Conservation (phyloP, 768 basidiomycete species). For the Lactarius tabidus region DNA sequence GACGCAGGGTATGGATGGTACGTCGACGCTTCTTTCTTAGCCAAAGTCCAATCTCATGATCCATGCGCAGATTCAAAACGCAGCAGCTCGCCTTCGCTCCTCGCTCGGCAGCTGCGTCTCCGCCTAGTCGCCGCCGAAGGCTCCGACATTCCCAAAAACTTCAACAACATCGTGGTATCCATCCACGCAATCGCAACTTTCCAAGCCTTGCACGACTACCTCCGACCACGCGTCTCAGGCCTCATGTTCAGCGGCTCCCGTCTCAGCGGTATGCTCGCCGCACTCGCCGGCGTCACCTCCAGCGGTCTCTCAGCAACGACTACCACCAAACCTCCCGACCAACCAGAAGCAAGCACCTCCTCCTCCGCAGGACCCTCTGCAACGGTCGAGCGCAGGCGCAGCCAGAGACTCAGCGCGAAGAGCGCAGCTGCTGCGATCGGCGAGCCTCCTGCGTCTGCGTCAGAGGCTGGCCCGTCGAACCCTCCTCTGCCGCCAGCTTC, state of each 20-base stretch:
- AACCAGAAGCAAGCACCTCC: conserved; percentile 24
- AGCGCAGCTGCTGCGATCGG: conserved; percentile 34
- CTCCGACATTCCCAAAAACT: conserved; percentile 78
- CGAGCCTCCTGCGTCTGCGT: conserved; percentile 16
- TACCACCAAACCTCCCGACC: conserved; percentile 23
- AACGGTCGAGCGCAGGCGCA: conserved; percentile 60
- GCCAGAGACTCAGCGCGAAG: conserved; percentile 78
- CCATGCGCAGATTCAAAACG: conserved; percentile 73
- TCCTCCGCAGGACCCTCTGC: conserved; percentile 22
- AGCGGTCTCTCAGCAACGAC: conserved; percentile 28
- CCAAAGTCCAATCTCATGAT: background rate
- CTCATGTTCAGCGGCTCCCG: conserved; percentile 57
- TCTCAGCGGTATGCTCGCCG: conserved; percentile 87
- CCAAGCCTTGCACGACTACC: conserved; percentile 94
- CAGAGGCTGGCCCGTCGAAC: conserved; percentile 18
- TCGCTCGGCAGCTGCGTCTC: conserved; percentile 90
- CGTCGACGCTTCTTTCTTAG: conserved; percentile 26
- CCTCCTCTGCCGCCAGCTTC: conserved; percentile 10
- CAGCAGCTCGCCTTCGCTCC: conserved; percentile 74
- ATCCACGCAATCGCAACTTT: conserved; percentile 98
- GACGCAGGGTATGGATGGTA: conserved; percentile 77
- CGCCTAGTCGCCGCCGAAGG: conserved; percentile 88
- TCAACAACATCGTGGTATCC: conserved; percentile 90
- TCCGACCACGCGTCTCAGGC: conserved; percentile 84
- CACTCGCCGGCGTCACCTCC: conserved; percentile 56